These are phyloP conservation scores for Trypanosoma avium DNA, from an alignment of 208 protist genomes.

Conservation along the genomic window DNA sequence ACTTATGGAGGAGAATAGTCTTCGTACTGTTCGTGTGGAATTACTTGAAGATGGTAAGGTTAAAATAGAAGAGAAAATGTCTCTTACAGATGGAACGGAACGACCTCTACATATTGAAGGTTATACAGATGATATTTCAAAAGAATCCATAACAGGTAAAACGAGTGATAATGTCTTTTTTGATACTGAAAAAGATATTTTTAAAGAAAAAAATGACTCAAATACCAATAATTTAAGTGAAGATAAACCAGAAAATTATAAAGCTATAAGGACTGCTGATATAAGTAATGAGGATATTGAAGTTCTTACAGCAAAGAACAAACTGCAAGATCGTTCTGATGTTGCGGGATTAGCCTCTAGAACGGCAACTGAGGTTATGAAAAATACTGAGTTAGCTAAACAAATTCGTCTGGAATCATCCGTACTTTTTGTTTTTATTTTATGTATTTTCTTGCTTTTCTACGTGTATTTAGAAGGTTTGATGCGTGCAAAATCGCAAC, in stretches of 20 bases:
- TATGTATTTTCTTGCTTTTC: conserved; percentile 47
- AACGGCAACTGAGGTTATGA: conserved; percentile 83
- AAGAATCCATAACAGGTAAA: background rate
- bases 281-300: conserved; percentile 69
- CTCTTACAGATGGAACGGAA: conserved; percentile 78
- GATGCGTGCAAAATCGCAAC: conserved; percentile 51
- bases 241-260: conserved; percentile 4
- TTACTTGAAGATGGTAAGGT: conserved; percentile 68
- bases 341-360: conserved; percentile 74
- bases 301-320: conserved; percentile 77
- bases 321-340: conserved; percentile 62
- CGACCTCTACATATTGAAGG: conserved; percentile 52
- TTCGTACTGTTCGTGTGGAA: conserved; percentile 74
- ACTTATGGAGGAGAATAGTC: conserved; percentile 70
- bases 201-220: background rate
- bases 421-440: conserved; percentile 56
- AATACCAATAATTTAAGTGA: background rate
- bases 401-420: conserved; percentile 56
- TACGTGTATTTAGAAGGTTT: conserved; percentile 67
- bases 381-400: conserved; percentile 75
- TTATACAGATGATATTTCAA: background rate
- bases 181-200: background rate
- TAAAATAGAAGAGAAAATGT: conserved; percentile 38
- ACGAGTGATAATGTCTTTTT: background rate
- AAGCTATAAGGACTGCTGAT: conserved; percentile 33